Conservation (phyloP, 768 basidiomycete genomes). For the Cyclocybe aegerita region DNA sequence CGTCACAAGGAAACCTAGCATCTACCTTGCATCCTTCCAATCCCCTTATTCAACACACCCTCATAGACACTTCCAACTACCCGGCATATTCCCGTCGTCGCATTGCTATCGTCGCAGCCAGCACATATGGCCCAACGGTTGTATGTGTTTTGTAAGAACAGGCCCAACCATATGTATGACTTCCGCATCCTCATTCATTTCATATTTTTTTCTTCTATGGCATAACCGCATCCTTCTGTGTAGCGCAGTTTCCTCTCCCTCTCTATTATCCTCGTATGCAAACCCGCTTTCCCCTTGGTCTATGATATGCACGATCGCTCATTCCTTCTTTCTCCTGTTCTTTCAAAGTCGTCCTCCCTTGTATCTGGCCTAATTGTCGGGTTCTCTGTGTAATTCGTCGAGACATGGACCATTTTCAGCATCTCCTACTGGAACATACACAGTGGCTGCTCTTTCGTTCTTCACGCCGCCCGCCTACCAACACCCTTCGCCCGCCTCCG, state of each 20-base stretch:
- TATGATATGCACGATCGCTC: slow-evolving; percentile 4
- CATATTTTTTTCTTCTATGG: not conserved
- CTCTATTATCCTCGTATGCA: not conserved
- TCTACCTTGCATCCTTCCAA: not conserved
- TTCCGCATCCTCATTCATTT: slow-evolving; percentile 9
- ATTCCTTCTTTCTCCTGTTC: not conserved
- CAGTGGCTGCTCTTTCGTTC: no score
- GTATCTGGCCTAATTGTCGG: no score
- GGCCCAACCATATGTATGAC: slow-evolving; percentile 12
- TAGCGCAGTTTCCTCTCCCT: not conserved
- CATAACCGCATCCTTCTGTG: not conserved
- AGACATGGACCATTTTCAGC: no score
- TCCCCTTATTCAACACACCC: not conserved
- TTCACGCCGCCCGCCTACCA: no score
- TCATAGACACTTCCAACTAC: not conserved
- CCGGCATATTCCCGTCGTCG: not conserved
- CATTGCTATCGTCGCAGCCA: slow-evolving; percentile 10
- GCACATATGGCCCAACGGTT: slow-evolving; percentile 1
- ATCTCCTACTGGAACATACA: no score
- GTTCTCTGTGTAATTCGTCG: no score
- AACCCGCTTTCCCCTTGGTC: not conserved
- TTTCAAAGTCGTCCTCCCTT: slow-evolving; percentile 1
- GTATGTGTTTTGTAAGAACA: slow-evolving; percentile 19
- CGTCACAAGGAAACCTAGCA: not conserved
- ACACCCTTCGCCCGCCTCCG: no score